Conservation (phyloP, 2,329 filamentous ascomycete genomes). For the Colletotrichum gigasporum region DNA sequence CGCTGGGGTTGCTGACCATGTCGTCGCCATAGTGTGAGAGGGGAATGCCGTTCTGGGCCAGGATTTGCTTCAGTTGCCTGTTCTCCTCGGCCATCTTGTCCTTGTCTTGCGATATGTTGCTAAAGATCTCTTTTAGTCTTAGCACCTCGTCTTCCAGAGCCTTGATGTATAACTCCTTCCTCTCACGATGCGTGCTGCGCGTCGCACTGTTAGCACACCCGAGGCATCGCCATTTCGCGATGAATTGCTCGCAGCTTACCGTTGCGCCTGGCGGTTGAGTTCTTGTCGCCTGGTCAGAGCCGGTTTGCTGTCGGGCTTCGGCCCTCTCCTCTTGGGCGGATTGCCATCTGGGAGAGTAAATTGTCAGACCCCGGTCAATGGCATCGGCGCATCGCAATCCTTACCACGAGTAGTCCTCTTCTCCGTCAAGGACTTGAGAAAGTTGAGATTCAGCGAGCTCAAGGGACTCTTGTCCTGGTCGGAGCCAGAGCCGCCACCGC, state of each 20-base stretch:
- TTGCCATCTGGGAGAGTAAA: constrained; percentile 72
- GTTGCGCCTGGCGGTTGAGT: constrained; percentile 93
- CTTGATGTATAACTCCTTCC: constrained; percentile 97
- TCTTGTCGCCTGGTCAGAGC: constrained; percentile 92
- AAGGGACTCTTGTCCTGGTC: constrained; percentile 49
- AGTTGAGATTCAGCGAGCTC: constrained; percentile 62
- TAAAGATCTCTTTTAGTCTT: constrained; percentile 86
- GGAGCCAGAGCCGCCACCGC: constrained; percentile 23
- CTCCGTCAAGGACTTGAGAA: constrained; percentile 74
- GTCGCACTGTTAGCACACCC: constrained; percentile 33
- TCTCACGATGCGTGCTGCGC: constrained; percentile 90
- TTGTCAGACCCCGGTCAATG: background rate
- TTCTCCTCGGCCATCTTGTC: constrained; percentile 83
- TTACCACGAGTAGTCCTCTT: constrained; percentile 83
- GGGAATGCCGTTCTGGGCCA: constrained; percentile 63
- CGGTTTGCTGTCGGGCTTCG: constrained; percentile 96
- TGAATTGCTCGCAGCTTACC: constrained; percentile 61
- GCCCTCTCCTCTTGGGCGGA: constrained; percentile 86
- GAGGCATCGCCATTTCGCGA: constrained; percentile 19
- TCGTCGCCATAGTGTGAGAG: constrained; percentile 49
- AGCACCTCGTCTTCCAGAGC: constrained; percentile 91
- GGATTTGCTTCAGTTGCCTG: constrained; percentile 69
- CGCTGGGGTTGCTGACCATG: constrained; percentile 55
- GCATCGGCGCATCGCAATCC: constrained; percentile 20
- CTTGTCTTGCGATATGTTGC: constrained; percentile 78